Evolutionary conservation across 2,329 filamentous ascomycete genomes (phyloP).

Genomic region (Colletotrichum liriopes): DNA sequence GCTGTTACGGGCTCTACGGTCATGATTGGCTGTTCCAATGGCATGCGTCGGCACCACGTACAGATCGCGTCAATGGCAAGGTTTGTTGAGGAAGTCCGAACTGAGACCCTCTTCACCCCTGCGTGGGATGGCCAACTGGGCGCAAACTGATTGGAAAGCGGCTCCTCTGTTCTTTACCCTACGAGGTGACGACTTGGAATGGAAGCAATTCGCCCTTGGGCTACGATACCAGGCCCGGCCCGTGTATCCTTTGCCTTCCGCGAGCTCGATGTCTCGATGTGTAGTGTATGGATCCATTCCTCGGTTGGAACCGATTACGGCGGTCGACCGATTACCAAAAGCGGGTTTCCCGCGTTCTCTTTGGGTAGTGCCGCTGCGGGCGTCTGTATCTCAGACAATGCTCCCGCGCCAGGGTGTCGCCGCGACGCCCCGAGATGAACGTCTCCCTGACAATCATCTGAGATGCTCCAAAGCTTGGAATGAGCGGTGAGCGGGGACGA

Average conservation of each 20-base stretch:
- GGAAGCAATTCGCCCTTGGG: neutral
- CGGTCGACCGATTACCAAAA: neutral
- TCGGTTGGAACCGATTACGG: neutral
- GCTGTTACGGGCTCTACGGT: no score
- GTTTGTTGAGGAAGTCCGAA: slow-evolving; percentile 11
- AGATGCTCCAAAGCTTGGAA: neutral
- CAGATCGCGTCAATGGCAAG: neutral
- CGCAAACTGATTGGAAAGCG: slow-evolving; percentile 1
- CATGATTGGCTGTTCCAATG: slow-evolving; percentile 7
- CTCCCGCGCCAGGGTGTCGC: slow-evolving; percentile 4
- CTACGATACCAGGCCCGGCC: slow-evolving; percentile 22
- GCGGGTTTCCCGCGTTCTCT: slow-evolving; percentile 7
- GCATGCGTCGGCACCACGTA: neutral
- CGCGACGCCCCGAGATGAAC: slow-evolving; percentile 1
- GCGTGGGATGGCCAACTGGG: neutral
- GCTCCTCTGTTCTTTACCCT: neutral
- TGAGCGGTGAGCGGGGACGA: slow-evolving; percentile 33
- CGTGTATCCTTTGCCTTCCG: slow-evolving; percentile 4
- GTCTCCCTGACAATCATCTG: slow-evolving; percentile 15
- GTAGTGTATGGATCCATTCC: neutral
- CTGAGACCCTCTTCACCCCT: slow-evolving; percentile 1
- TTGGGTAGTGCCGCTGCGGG: neutral
- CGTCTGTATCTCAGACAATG: slow-evolving; percentile 4
- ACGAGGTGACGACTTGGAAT: neutral
- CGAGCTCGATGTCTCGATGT: no score